These are phyloP conservation scores for Prillingera fragicola DNA, from an alignment of 1,284 basidiomycete species.

Conservation along the genomic window DNA sequence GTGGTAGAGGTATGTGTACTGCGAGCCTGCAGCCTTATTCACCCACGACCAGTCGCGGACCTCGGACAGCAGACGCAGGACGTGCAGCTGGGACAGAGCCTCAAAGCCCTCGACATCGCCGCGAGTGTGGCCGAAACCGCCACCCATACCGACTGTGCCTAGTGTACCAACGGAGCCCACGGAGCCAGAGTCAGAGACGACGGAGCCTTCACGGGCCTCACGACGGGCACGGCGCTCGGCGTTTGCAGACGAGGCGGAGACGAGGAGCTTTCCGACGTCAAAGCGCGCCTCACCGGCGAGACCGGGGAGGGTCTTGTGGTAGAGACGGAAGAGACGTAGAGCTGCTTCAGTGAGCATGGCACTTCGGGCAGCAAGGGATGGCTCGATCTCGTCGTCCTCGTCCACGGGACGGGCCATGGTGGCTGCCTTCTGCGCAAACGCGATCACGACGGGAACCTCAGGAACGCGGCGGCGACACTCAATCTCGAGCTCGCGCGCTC, in stretches of 20 bases:
- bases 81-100: constrained; percentile 67
- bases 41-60: constrained; percentile 73
- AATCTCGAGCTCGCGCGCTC: constrained; percentile 61
- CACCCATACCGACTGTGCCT: constrained; percentile 48
- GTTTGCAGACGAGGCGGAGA: constrained; percentile 51
- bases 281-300: constrained; percentile 72
- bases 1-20: constrained; percentile 56
- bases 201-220: constrained; percentile 43
- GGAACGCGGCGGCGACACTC: constrained; percentile 73
- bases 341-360: constrained; percentile 70
- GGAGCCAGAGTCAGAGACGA: constrained; percentile 40
- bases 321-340: constrained; percentile 74
- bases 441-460: constrained; percentile 75
- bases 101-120: constrained; percentile 54
- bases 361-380: constrained; percentile 34
- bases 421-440: constrained; percentile 59
- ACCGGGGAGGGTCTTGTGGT: constrained; percentile 68
- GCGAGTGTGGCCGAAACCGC: constrained; percentile 47
- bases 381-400: constrained; percentile 42
- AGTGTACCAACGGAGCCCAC: constrained; percentile 42
- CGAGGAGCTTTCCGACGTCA: constrained; percentile 74
- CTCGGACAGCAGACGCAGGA: constrained; percentile 64
- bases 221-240: constrained; percentile 39
- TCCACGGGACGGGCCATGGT: constrained; percentile 42
- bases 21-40: constrained; percentile 56